Evolutionary conservation across 352 stramenopile genomes (phyloP).

Genomic region (Globisporangium barbulae): DNA sequence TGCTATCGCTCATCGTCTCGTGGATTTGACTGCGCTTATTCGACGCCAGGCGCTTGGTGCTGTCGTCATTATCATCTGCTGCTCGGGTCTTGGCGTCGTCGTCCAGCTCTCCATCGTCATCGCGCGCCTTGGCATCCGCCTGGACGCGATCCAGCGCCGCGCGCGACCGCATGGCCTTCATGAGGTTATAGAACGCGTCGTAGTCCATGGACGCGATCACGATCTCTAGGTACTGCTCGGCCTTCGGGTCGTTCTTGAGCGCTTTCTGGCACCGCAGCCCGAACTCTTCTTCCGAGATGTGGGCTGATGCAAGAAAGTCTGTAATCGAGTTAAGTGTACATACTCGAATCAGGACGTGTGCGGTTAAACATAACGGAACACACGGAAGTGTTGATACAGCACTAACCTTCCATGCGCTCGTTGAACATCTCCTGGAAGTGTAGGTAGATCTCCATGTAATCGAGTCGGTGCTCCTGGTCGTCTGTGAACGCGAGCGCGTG

Average conservation of each 20-base stretch:
- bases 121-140: conserved; percentile 28
- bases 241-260: conserved; percentile 53
- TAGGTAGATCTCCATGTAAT: conserved; percentile 72
- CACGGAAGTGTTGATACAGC: not conserved
- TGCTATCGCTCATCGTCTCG: conserved; percentile 1
- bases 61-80: not conserved
- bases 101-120: not conserved
- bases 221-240: conserved; percentile 69
- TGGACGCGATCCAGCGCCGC: conserved; percentile 38
- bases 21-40: conserved; percentile 1
- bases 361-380: not conserved
- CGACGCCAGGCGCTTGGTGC: not conserved
- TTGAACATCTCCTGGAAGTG: conserved; percentile 77
- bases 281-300: conserved; percentile 62
- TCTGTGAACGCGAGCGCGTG: conserved; percentile 62
- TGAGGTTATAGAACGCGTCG: conserved; percentile 65
- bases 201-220: conserved; percentile 81
- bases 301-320: conserved; percentile 55
- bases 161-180: conserved; percentile 66
- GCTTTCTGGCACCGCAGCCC: conserved; percentile 42
- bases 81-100: conserved; percentile 6
- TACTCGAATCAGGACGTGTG: not conserved
- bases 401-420: conserved; percentile 51
- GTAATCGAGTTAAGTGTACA: not conserved
- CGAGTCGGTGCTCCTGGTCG: conserved; percentile 61